These are phyloP conservation scores for Phytophthora hybrid DNA, from an alignment of 352 stramenopile genomes.

Conservation along the genomic window DNA sequence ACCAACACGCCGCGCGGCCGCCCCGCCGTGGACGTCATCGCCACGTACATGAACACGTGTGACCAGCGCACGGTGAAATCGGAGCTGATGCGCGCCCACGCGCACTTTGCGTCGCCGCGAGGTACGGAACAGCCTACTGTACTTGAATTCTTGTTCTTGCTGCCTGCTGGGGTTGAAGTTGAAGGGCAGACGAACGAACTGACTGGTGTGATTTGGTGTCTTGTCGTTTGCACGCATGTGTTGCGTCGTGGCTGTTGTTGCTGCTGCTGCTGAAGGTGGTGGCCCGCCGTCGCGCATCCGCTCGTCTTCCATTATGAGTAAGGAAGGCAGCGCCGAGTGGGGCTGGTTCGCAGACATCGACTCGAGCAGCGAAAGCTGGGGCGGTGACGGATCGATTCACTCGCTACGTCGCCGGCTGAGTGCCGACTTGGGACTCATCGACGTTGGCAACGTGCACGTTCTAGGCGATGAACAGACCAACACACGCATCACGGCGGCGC, in stretches of 20 bases:
- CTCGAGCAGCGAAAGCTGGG: conserved; percentile 86
- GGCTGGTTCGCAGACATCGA: conserved; percentile 91
- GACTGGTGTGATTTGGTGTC: conserved; percentile 38
- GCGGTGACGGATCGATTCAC: conserved; percentile 69
- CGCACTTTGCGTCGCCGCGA: conserved; percentile 78
- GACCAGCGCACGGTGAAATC: conserved; percentile 82
- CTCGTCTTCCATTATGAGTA: conserved; percentile 75
- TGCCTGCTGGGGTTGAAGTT: conserved; percentile 37
- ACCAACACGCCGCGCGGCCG: conserved; percentile 75
- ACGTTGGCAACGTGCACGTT: conserved; percentile 74
- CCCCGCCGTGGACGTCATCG: conserved; percentile 85
- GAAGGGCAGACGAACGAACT: conserved; percentile 35
- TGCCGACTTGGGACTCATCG: conserved; percentile 75
- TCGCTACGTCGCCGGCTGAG: conserved; percentile 73
- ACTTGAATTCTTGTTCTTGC: conserved; percentile 22
- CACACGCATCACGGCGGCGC: conserved; percentile 81
- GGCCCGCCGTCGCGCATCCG: conserved; percentile 57
- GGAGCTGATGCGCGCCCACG: conserved; percentile 79
- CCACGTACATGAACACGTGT: conserved; percentile 91
- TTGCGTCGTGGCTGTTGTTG: conserved; percentile 34
- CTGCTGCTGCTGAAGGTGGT: conserved; percentile 33
- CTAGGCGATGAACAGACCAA: conserved; percentile 87
- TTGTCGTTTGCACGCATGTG: conserved; percentile 38
- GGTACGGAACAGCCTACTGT: conserved; percentile 47
- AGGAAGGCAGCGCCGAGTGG: conserved; percentile 86